phyloP scores from a whole-genome alignment of 257 asterid genomes.

The Thymus quinquecostatus region DNA sequence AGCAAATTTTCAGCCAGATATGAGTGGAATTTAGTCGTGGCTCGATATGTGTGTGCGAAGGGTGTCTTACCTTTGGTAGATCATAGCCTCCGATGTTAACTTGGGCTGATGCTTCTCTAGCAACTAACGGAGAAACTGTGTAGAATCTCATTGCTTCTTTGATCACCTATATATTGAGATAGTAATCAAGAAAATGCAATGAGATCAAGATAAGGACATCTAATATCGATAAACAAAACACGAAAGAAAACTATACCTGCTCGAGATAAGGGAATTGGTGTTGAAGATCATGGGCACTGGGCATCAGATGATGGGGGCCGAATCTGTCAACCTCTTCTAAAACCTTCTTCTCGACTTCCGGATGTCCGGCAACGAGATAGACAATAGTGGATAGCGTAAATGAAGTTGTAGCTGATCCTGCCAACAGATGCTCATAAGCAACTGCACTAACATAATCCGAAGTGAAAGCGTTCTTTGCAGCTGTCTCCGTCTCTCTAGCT shows the following conservation, averaged over 20 bases:
- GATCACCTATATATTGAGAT: conserved; percentile 57
- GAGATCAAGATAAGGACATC: neutral
- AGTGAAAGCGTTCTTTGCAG: conserved; percentile 62
- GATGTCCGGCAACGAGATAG: conserved; percentile 74
- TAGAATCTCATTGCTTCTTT: conserved; percentile 96
- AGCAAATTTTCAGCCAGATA: conserved; percentile 20
- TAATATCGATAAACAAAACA: neutral
- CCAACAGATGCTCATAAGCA: conserved; percentile 86
- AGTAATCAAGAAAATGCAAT: conserved; percentile 10
- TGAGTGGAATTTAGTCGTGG: neutral
- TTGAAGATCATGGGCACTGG: conserved; percentile 79
- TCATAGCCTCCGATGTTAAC: conserved; percentile 85
- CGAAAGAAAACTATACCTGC: conserved; percentile 47
- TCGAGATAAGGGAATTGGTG: conserved; percentile 72
- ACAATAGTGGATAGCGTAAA: conserved; percentile 75
- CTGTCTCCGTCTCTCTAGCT: conserved; percentile 63
- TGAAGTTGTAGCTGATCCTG: conserved; percentile 94
- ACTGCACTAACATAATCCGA: conserved; percentile 85
- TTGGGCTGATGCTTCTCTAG: conserved; percentile 79
- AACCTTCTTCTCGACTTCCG: conserved; percentile 68
- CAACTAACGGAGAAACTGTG: conserved; percentile 86
- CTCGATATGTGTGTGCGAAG: neutral
- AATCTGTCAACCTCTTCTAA: conserved; percentile 72
- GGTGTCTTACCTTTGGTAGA: conserved; percentile 71
- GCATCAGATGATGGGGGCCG: conserved; percentile 64